phyloP scores from a whole-genome alignment of 1,284 basidiomycete genomes.

The Moniliophthora roreri region DNA sequence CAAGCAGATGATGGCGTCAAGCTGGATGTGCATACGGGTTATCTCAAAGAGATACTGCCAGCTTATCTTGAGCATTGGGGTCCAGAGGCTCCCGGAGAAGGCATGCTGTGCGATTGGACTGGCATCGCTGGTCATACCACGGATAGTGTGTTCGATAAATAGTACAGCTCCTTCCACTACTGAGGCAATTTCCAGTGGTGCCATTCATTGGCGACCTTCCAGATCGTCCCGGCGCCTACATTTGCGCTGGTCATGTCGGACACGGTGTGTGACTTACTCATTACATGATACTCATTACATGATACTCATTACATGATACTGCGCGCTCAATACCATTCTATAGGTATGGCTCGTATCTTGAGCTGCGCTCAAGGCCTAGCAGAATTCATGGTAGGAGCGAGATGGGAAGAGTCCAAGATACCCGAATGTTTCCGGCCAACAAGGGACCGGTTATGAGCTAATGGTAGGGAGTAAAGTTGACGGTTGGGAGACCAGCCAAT shows the following conservation, averaged over 20 bases:
- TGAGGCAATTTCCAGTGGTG: conserved; percentile 12
- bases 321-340: too few species aligned
- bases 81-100: conserved; percentile 22
- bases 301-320: too few species aligned
- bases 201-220: conserved; percentile 25
- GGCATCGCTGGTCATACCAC: conserved; percentile 24
- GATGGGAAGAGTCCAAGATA: conserved; percentile 23
- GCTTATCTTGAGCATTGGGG: conserved; percentile 18
- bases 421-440: conserved; percentile 28
- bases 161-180: neutral
- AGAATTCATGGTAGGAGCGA: conserved; percentile 16
- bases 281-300: too few species aligned
- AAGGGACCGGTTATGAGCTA: conserved; percentile 10
- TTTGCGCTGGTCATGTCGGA: conserved; percentile 24
- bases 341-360: conserved; percentile 26
- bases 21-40: conserved; percentile 18
- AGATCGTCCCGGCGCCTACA: conserved; percentile 22
- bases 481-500: too few species aligned
- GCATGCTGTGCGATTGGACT: conserved; percentile 24
- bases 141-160: conserved; percentile 16
- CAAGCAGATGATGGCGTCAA: conserved; percentile 23
- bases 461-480: too few species aligned
- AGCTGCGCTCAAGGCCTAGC: conserved; percentile 24
- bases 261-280: conserved; percentile 22
- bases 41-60: conserved; percentile 14